phyloP scores from a whole-genome alignment of 352 stramenopile species.

The Aphanomyces invadans region DNA sequence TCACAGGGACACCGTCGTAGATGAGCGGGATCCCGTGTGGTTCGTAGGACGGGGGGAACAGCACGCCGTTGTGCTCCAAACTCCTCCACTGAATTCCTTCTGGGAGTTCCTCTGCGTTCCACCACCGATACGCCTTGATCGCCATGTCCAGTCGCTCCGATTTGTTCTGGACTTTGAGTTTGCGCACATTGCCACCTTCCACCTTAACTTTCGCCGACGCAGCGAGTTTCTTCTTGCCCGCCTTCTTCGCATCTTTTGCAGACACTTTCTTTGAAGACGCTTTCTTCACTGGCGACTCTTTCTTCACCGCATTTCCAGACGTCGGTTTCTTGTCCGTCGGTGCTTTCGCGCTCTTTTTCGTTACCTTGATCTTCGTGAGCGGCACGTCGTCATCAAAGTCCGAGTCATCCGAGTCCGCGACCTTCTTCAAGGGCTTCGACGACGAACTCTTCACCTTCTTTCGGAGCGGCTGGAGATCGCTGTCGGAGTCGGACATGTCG shows the following conservation, averaged over 20 bases:
- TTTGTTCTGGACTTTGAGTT: conserved; percentile 92
- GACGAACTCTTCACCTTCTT: conserved; percentile 22
- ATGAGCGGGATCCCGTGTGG: conserved; percentile 93
- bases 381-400: conserved; percentile 14
- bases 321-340: conserved; percentile 31
- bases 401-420: conserved; percentile 6
- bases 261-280: conserved; percentile 4
- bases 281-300: conserved; percentile 24
- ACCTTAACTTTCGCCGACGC: conserved; percentile 21
- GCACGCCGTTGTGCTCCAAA: conserved; percentile 98
- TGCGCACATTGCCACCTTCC: conserved; percentile 42
- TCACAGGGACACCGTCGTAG: conserved; percentile 90
- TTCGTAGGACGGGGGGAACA: conserved; percentile 94
- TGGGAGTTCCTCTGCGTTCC: conserved; percentile 93
- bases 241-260: conserved; percentile 14
- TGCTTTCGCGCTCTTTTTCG: conserved; percentile 37
- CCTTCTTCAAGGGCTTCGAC: conserved; percentile 2
- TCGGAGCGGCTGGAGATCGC: conserved; percentile 12
- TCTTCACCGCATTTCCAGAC: conserved; percentile 15
- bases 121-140: conserved; percentile 99
- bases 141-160: conserved; percentile 92
- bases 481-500: conserved; percentile 19
- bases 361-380: conserved; percentile 4
- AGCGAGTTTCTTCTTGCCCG: conserved; percentile 28
- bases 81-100: conserved; percentile 96